Conservation (phyloP, 2,329 filamentous ascomycete genomes). For the Chrysoporthe cubensis region DNA sequence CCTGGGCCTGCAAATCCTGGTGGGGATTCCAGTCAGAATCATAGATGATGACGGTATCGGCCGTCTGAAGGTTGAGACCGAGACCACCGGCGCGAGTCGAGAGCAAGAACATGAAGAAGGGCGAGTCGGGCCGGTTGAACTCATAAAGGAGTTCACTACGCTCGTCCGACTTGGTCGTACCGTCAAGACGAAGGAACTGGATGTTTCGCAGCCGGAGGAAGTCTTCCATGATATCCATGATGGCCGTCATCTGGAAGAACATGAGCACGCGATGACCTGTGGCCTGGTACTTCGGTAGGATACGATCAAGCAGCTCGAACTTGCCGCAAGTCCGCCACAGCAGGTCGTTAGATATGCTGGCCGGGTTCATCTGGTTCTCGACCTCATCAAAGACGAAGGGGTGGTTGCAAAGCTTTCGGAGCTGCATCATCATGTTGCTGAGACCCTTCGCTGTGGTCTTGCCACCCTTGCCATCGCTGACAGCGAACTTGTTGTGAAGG, state of each 20-base stretch:
- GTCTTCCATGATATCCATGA: slow-evolving; percentile 99
- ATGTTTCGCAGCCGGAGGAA: slow-evolving; percentile 84
- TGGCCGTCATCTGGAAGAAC: slow-evolving; percentile 99
- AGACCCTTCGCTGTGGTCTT: slow-evolving; percentile 93
- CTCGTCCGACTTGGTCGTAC: slow-evolving; percentile 96
- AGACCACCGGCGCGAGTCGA: slow-evolving; percentile 98
- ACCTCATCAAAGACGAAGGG: slow-evolving; percentile 98
- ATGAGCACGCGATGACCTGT: slow-evolving; percentile 95
- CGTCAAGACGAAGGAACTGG: slow-evolving; percentile 89
- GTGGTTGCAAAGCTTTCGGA: slow-evolving; percentile 98
- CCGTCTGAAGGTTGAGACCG: slow-evolving; percentile 94
- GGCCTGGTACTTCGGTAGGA: slow-evolving; percentile 89
- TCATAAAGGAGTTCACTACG: slow-evolving; percentile 85
- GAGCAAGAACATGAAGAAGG: slow-evolving; percentile 97
- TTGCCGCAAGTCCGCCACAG: slow-evolving; percentile 96
- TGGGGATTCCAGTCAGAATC: slow-evolving; percentile 99
- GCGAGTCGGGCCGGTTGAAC: slow-evolving; percentile 88
- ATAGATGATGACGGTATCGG: slow-evolving; percentile 99
- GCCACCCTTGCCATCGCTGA: slow-evolving; percentile 92
- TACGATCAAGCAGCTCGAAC: slow-evolving; percentile 90
- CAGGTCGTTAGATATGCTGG: slow-evolving; percentile 84
- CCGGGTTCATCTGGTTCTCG: slow-evolving; percentile 96
- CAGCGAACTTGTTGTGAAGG: slow-evolving; percentile 90
- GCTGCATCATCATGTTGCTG: slow-evolving; percentile 99
- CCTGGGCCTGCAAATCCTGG: slow-evolving; percentile 97